Conservation (phyloP, 495 filamentous ascomycete species). For the Hypomontagnella submonticulosa region DNA sequence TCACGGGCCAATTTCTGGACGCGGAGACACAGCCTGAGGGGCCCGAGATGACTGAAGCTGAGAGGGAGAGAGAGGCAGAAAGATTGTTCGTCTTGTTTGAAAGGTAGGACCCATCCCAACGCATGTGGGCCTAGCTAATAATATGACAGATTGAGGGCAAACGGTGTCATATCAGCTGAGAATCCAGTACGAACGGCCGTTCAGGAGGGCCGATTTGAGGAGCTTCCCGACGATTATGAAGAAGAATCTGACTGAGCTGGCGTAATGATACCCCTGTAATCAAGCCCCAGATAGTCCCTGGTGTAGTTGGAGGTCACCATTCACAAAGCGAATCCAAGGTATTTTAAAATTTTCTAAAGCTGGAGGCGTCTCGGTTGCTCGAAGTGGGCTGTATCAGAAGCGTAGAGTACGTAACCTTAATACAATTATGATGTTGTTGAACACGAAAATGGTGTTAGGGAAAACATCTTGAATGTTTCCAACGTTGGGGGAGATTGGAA, state of each 20-base stretch:
- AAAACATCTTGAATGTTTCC: no score
- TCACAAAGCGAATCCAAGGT: no score
- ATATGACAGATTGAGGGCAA: constrained; percentile 75
- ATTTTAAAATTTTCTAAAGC: no score
- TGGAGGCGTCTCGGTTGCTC: no score
- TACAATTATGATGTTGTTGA: no score
- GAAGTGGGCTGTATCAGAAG: no score
- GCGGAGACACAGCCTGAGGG: constrained; percentile 67
- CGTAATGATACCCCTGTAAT: no score
- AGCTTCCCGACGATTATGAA: constrained; percentile 62
- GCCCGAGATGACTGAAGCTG: constrained; percentile 85
- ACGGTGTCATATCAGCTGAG: constrained; percentile 82
- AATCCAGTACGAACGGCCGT: constrained; percentile 85
- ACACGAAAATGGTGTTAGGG: no score
- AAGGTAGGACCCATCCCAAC: constrained; percentile 62
- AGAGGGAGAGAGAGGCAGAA: constrained; percentile 94
- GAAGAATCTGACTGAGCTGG: constrained; percentile 52
- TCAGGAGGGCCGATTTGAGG: constrained; percentile 82
- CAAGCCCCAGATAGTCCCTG: not conserved
- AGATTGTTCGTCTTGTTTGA: constrained; percentile 95
- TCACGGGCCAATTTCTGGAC: constrained; percentile 87
- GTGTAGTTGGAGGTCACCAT: no score
- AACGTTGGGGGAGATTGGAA: no score
- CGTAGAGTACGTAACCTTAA: no score
- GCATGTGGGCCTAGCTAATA: constrained; percentile 4